Percentiles rank a stretch among this genome's conserved stretches.
Evolutionary conservation across 352 stramenopile genomes (phyloP).

Genomic region (Phytophthora agathidicida): DNA sequence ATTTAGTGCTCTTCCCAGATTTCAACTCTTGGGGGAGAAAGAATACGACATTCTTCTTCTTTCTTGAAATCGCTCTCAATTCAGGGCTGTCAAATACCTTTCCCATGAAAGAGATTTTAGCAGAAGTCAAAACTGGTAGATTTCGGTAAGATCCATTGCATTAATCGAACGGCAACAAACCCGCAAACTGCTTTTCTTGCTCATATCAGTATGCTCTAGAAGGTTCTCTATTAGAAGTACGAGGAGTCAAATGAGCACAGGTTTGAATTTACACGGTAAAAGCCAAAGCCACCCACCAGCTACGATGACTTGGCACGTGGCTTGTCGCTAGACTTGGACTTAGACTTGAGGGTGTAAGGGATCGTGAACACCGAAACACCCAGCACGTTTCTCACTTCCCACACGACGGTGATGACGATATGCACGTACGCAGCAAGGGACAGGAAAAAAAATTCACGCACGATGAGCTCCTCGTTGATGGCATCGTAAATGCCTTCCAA

Average conservation of each 20-base stretch:
- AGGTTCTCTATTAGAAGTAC: constrained; percentile 8
- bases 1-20: constrained; percentile 30
- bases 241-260: neutral
- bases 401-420: constrained; percentile 88
- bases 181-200: constrained; percentile 3
- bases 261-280: neutral
- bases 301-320: constrained; percentile 36
- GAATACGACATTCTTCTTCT: too few species aligned
- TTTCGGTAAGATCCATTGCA: too few species aligned
- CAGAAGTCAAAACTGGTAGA: neutral
- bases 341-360: constrained; percentile 32
- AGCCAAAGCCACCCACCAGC: neutral
- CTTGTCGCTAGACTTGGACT: constrained; percentile 25
- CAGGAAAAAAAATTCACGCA: constrained; percentile 91
- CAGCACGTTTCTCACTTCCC: constrained; percentile 87
- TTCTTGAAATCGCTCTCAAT: constrained; percentile 22
- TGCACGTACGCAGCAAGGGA: constrained; percentile 85
- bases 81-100: constrained; percentile 16
- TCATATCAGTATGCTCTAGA: too few species aligned
- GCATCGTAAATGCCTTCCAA: constrained; percentile 83
- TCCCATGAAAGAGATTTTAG: constrained; percentile 15
- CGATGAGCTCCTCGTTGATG: constrained; percentile 81
- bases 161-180: too few species aligned
- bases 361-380: constrained; percentile 86
- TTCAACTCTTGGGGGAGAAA: constrained; percentile 12